Conservation (phyloP, 305 asterid species). For the Rubia peregrina region DNA sequence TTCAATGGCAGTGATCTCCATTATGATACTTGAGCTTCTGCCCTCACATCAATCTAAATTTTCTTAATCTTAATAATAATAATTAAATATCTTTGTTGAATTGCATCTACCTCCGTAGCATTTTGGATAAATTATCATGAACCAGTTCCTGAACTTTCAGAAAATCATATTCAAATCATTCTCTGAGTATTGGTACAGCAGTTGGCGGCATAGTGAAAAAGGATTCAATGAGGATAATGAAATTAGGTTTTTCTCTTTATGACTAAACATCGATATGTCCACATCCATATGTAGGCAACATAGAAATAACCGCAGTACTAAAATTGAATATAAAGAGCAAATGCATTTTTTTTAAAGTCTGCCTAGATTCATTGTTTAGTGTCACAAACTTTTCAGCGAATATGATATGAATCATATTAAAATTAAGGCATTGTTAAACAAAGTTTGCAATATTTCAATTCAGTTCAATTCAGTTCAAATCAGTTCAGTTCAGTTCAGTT, state of each 20-base stretch:
- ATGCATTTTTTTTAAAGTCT: too few species aligned
- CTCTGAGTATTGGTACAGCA: background rate
- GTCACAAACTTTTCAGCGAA: too few species aligned
- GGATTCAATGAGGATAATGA: background rate
- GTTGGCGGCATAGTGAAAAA: background rate
- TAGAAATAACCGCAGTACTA: too few species aligned
- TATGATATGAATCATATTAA: too few species aligned
- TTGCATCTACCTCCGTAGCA: background rate
- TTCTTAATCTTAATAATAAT: conserved; percentile 6
- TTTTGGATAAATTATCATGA: background rate
- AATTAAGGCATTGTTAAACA: too few species aligned
- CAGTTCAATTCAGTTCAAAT: too few species aligned
- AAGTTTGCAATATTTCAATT: too few species aligned
- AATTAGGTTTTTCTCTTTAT: background rate
- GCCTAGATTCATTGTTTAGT: too few species aligned
- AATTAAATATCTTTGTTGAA: background rate
- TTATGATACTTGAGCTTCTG: conserved; percentile 29
- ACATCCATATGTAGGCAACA: background rate
- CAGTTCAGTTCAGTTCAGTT: too few species aligned
- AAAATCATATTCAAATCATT: background rate
- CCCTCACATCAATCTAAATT: conserved; percentile 42
- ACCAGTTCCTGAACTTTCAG: background rate
- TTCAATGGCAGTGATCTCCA: background rate
- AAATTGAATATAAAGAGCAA: too few species aligned
- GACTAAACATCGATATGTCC: background rate